phyloP scores from a whole-genome alignment of 257 asterid genomes.

The Sherardia arvensis region DNA sequence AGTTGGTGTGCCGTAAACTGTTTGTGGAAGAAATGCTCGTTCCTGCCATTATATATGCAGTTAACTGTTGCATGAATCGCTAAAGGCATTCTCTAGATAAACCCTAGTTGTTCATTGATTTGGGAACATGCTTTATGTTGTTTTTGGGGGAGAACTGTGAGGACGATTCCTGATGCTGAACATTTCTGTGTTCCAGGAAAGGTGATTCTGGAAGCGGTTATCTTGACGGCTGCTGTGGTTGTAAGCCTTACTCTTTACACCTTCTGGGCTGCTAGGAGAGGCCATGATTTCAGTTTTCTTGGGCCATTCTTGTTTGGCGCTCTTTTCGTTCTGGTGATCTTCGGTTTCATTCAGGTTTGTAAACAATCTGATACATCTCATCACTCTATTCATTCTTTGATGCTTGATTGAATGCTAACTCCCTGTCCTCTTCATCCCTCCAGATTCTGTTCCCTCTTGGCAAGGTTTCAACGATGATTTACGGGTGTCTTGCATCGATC shows the following conservation, averaged over 20 bases:
- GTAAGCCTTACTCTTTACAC: slow-evolving; percentile 50
- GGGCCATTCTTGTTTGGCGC: slow-evolving; percentile 39
- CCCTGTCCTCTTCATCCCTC: neutral
- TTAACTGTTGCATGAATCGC: no score
- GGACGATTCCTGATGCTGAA: neutral
- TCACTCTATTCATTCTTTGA: neutral
- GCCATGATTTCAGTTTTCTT: slow-evolving; percentile 48
- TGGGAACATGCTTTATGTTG: neutral
- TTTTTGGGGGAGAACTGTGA: neutral
- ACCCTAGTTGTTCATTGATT: neutral
- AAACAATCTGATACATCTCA: neutral
- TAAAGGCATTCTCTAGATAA: neutral
- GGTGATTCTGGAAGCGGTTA: slow-evolving; percentile 36
- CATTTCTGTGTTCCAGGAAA: slow-evolving; percentile 23
- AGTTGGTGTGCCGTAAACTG: neutral
- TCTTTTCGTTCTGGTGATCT: slow-evolving; percentile 22
- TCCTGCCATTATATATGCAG: neutral
- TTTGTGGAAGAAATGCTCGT: neutral
- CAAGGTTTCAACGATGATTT: slow-evolving; percentile 27
- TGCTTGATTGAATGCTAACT: neutral
- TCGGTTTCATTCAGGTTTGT: slow-evolving; percentile 44
- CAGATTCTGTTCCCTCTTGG: slow-evolving; percentile 56
- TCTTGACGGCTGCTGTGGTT: slow-evolving; percentile 43
- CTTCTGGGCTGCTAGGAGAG: slow-evolving; percentile 69
- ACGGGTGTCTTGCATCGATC: slow-evolving; percentile 27